Base-by-base conservation (phyloP, 2,329 filamentous ascomycete species). In the Mycocentrospora acerina region DNA sequence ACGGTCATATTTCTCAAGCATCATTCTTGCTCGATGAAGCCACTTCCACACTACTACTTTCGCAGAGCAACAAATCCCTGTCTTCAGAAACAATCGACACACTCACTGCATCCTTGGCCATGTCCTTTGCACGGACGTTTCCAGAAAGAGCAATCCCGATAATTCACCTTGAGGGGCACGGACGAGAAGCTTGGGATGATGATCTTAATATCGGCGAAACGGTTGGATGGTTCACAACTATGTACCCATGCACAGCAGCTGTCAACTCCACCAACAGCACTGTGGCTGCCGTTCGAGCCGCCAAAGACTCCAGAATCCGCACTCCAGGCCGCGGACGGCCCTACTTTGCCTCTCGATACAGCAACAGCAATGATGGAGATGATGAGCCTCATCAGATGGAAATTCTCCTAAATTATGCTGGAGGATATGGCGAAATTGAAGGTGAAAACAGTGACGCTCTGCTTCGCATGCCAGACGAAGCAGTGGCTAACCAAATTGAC, bases 341-440 rank as follows among this genome's bases (percentile, higher is more conserved):
- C 0, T 75, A 77, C 42, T 79, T 80, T 42, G 63, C n/a, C 38
- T 43, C 49, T 2, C 44, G 51, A 1, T 57, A 44, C 30, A 35
- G 52, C 4, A 53, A 36, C 9, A 17, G 37, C n/a, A 35, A 34
- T 8, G 48, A 48, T 11, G 26, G 24, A 5, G 37, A 24, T 39
- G 44, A 44, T 0, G 51, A 60, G 1, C 70, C 73, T 17, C 70
- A 70, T 42, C 77, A 76, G 0, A 69, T 81, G 16, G 80, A 82
- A 53, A 65, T 83, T 29, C 69, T 78, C 28, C 80, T 82, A 52
- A 78, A 71, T 34, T 79, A 77, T 46, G 66, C 71, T 1, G 76
- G 77, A 3, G 67, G 68, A 0, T 59, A 73, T 7, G 71, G 76
- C 31, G 70, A 74, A 18, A 54, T 78, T 0, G 71, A 76, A 37